Base-by-base conservation (phyloP, 768 basidiomycete genomes). In the Suillus brevipes region DNA sequence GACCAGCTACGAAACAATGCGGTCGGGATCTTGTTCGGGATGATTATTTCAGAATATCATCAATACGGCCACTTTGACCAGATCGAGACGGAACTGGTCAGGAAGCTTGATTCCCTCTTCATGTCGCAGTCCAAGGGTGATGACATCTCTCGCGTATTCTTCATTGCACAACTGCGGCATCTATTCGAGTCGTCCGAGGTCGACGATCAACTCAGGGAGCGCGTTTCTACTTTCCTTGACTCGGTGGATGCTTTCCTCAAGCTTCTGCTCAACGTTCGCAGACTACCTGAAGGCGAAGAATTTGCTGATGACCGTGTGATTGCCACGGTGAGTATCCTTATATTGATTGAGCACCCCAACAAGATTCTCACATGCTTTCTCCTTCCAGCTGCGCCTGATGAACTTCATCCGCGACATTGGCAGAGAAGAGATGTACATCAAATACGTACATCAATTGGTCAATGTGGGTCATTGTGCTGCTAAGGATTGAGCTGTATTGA, bases 391-490 rank as follows among this genome's bases (percentile, higher is more conserved):
- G 67, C 85, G 93, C 40, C 80, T 97, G 66, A 95, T 97, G 90
- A 94, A 95, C 75, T 97, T 96, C 76, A 94, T 97, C 68, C 86
- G 94, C 20, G 86, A 91, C 20, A 95, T 97, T 63, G 95, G 95
- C 20, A 84, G 95, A 14, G 90, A 94, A 71, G 95, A 96, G 73
- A 95, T 97, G 65, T 97, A 95, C 71, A 92, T 96, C 77, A 94
- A 95, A 84, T 97, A 97, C 74, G 92, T 97, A 28, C 94, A 97
- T 73, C 94, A 96, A 73, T 88, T 97, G 31, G 94, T 97, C 60
- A 92, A 94, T 70, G 92, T 95, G 72, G 69, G 89, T 70, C 23
- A 65, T 36, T 40, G 25, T 60, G 50, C 7, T 23, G 40, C 49
- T 55, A 60, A 52, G 43, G 10, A 23, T n/a, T 13, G 61, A 12